These are phyloP conservation scores for Saccharomycopsis guyanensis DNA, from an alignment of 805 yeast genomes.

Conservation along the genomic window DNA sequence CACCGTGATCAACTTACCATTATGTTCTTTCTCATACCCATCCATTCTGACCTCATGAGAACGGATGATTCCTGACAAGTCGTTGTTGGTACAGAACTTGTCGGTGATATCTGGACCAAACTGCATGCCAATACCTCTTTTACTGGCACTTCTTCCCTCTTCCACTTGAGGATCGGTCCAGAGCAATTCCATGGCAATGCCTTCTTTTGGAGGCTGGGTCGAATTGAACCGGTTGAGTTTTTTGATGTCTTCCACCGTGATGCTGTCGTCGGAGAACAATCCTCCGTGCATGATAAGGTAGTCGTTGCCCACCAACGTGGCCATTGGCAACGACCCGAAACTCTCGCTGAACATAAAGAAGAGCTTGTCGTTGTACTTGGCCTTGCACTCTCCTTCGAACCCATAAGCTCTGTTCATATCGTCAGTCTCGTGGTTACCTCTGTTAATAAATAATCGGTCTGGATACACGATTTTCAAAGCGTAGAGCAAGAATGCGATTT, in stretches of 20 bases:
- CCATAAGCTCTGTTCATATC: conserved; percentile 97
- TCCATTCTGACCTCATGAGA: conserved; percentile 94
- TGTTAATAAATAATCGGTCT: conserved; percentile 57
- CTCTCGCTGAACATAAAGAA: conserved; percentile 81
- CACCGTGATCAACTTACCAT: conserved; percentile 83
- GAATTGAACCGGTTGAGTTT: conserved; percentile 55
- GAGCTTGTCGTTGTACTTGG: conserved; percentile 73
- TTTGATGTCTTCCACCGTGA: conserved; percentile 68
- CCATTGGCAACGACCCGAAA: conserved; percentile 80
- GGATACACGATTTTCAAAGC: conserved; percentile 75
- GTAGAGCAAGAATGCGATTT: conserved; percentile 78
- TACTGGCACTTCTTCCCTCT: conserved; percentile 77
- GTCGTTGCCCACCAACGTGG: conserved; percentile 67
- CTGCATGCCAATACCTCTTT: conserved; percentile 92
- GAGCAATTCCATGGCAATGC: conserved; percentile 89
- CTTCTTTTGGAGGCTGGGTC: conserved; percentile 83
- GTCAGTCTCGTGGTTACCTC: conserved; percentile 96
- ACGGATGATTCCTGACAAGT: conserved; percentile 72
- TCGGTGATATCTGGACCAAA: conserved; percentile 95
- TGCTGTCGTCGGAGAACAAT: conserved; percentile 67
- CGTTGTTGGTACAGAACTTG: conserved; percentile 63
- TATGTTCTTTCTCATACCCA: conserved; percentile 84
- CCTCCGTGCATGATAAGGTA: conserved; percentile 96
- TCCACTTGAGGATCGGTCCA: conserved; percentile 94
- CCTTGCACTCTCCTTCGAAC: conserved; percentile 90